phyloP scores from a whole-genome alignment of 2,329 filamentous ascomycete species.

The Aspergillus sp. region DNA sequence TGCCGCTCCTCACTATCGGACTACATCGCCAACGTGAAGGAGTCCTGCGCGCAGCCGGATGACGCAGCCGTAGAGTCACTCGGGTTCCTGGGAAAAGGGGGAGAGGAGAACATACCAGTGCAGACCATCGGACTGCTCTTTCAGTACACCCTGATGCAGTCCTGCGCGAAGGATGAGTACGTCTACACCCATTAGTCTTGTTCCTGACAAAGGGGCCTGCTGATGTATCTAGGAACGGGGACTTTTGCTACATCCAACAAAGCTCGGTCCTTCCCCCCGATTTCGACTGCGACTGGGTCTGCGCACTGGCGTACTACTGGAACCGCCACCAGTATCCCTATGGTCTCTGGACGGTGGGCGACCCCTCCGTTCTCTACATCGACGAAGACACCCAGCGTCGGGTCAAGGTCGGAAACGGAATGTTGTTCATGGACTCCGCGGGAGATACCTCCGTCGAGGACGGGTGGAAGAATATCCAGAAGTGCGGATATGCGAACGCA shows the following conservation, averaged over 20 bases:
- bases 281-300: slow-evolving; percentile 8
- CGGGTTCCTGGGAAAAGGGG: background rate
- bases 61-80: slow-evolving; percentile 5
- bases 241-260: slow-evolving; percentile 6
- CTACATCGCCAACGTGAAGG: slow-evolving; percentile 9
- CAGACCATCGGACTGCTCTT: slow-evolving; percentile 6
- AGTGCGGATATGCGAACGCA: slow-evolving; percentile 1
- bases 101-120: slow-evolving; percentile 3
- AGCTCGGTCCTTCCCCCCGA: background rate
- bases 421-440: background rate
- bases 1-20: slow-evolving; percentile 8
- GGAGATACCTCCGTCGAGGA: background rate
- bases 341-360: slow-evolving; percentile 6
- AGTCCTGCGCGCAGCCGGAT: slow-evolving; percentile 1
- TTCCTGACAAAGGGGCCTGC: background rate
- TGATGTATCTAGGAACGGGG: background rate
- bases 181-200: background rate
- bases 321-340: slow-evolving; percentile 11
- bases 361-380: background rate
- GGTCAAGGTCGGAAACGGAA: background rate
- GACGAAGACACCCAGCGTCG: background rate
- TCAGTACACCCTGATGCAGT: slow-evolving; percentile 9
- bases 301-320: slow-evolving; percentile 11
- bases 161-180: slow-evolving; percentile 12
- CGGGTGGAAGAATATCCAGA: background rate